These are phyloP conservation scores for Sugiyamaella marilandica DNA, from an alignment of 805 yeast species.

Conservation along the genomic window DNA sequence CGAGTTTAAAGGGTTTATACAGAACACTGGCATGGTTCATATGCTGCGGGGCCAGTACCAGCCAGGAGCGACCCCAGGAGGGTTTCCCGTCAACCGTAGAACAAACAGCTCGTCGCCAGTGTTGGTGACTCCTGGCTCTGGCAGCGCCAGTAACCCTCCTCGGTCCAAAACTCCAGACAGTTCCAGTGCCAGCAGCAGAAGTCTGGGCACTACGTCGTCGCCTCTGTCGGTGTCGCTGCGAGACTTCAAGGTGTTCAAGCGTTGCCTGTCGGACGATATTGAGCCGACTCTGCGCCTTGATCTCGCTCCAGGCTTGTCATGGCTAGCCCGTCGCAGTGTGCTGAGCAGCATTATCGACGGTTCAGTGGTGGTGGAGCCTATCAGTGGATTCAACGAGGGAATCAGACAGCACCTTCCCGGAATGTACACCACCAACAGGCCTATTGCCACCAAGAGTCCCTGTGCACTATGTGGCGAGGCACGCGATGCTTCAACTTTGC, in stretches of 20 bases:
- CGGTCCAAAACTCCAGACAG: neutral
- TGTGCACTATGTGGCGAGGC: constrained; percentile 84
- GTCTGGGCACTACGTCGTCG: neutral
- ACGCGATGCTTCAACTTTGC: constrained; percentile 64
- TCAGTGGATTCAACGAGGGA: constrained; percentile 75
- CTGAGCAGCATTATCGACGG: constrained; percentile 72
- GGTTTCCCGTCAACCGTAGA: constrained; percentile 2
- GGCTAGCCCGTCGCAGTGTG: constrained; percentile 57
- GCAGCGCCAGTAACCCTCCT: neutral
- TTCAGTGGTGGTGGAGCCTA: constrained; percentile 77
- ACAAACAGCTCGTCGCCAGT: constrained; percentile 2
- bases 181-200: neutral
- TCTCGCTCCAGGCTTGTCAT: constrained; percentile 56
- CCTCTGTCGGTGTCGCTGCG: constrained; percentile 34
- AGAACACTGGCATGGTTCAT: neutral
- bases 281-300: constrained; percentile 68
- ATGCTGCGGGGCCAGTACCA: neutral
- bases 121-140: neutral
- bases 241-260: constrained; percentile 56
- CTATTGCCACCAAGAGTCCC: constrained; percentile 68
- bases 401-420: constrained; percentile 32
- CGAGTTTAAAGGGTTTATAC: constrained; percentile 15
- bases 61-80: constrained; percentile 4
- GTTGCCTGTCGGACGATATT: constrained; percentile 68
- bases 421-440: constrained; percentile 36